Evolutionary conservation across 2,329 filamentous ascomycete genomes (phyloP), one percentile per base, ranked within the genome.

Genomic region (Plenodomus tracheiphilus): DNA sequence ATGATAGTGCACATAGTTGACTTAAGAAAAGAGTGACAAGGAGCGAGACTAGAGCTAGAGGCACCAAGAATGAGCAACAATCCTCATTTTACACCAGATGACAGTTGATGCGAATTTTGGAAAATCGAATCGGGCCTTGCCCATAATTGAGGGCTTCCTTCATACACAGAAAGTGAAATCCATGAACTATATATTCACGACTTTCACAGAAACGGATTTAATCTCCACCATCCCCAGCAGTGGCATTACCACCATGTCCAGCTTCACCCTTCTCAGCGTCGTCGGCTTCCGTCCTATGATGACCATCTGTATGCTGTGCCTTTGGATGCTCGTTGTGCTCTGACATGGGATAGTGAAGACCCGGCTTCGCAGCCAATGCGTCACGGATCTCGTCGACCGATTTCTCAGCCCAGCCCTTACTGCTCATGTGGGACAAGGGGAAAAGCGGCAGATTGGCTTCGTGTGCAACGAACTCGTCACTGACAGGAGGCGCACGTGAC

Each of bases 401-500:
- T 46, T 66, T 65, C 6, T 51, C 53, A 43, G 68, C 65, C 74
- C 73, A 77, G 1, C 47, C 64, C 4, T 55, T 56, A 40, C 59
- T 72, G 8, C 69, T 66, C 46, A 70, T 53, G 16, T 66, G 49
- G 51, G 69, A 74, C 17, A 84, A 70, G 0, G 83, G 83, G 62
- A 79, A 84, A 30, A 86, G 64, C 2, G 81, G 77, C 59, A 79
- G 72, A 65, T 84, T 84, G 7, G 74, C 67, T 1, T 67, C 59
- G 28, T 69, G 70, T 39, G 66, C 54, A 46, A 81, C 73, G 68
- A 85, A 85, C 18, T 82, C 74, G 3, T 76, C 70, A 38, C 74
- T 70, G 20, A 73, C 73, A 1, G 81, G 81, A 20, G 81, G 74
- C 1, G 79, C 77, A 6, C 72, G 75, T 47, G 82, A 80, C 41